Conservation (phyloP, 2,329 filamentous ascomycete species). For the Thermoascus crustaceus region DNA sequence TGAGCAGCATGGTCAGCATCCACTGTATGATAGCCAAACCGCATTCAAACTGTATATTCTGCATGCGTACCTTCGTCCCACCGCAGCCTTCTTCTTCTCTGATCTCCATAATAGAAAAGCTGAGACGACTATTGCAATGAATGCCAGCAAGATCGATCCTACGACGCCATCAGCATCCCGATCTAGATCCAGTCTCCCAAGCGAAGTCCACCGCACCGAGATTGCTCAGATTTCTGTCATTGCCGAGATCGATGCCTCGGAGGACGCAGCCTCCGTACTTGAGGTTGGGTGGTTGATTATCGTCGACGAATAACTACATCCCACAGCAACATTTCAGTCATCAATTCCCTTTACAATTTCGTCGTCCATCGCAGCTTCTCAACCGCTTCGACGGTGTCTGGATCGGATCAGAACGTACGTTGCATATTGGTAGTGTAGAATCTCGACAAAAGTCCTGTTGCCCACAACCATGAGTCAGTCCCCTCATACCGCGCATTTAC, state of each 20-base stretch:
- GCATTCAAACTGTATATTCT: background rate
- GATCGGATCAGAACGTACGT: constrained; percentile 51
- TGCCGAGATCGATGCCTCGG: constrained; percentile 63
- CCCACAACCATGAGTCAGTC: constrained; percentile 18
- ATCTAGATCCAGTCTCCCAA: constrained; percentile 25
- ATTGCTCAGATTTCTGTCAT: constrained; percentile 64
- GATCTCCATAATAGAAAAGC: constrained; percentile 67
- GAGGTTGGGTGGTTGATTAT: constrained; percentile 51
- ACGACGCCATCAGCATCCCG: constrained; percentile 11
- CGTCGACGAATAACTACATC: constrained; percentile 55
- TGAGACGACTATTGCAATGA: constrained; percentile 62
- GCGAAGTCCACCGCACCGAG: constrained; percentile 50
- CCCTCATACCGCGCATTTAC: background rate
- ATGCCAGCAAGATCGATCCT: constrained; percentile 84
- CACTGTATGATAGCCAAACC: too few species aligned
- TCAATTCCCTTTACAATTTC: constrained; percentile 1
- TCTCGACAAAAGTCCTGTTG: constrained; percentile 71
- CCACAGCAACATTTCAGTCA: constrained; percentile 12
- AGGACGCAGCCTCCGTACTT: constrained; percentile 65
- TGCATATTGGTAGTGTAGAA: constrained; percentile 75
- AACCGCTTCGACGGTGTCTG: background rate
- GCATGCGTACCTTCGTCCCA: constrained; percentile 68
- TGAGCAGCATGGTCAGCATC: background rate
- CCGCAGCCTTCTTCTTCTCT: constrained; percentile 84
- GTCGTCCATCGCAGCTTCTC: constrained; percentile 2